Conservation (phyloP, 2,329 filamentous ascomycete species). For the Clarireedia homoeocarpa region DNA sequence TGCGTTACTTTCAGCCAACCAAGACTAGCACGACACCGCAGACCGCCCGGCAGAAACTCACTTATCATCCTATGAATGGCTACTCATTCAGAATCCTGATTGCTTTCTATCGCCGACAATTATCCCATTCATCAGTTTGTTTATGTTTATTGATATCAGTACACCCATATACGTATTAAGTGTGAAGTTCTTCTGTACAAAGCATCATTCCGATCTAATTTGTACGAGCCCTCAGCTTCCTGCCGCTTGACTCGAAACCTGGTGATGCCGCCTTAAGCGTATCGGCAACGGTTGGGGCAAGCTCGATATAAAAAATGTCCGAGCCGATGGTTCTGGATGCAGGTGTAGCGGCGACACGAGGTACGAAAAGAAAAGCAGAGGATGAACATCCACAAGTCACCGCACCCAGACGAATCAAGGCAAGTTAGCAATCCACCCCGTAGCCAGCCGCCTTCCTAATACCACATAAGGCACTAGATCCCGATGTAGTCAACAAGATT, state of each 20-base stretch:
- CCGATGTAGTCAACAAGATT: conserved; percentile 96
- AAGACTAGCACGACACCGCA: too few relatives aligned
- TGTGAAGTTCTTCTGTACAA: background rate
- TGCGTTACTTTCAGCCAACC: too few relatives aligned
- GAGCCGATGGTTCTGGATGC: conserved; percentile 38
- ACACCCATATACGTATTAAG: too few relatives aligned
- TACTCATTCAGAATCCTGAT: too few relatives aligned
- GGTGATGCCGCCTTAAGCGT: background rate
- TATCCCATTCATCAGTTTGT: too few relatives aligned
- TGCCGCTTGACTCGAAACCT: background rate
- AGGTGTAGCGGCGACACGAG: conserved; percentile 20
- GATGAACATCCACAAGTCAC: conserved; percentile 32
- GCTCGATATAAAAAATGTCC: conserved; percentile 14
- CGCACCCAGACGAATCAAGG: conserved; percentile 42
- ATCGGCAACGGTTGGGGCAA: background rate
- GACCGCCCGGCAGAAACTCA: conserved; percentile 6
- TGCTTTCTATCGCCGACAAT: too few relatives aligned
- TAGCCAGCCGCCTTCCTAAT: conserved; percentile 15
- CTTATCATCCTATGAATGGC: background rate
- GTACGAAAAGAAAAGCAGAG: conserved; percentile 42
- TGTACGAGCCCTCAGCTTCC: background rate
- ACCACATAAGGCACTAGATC: conserved; percentile 66
- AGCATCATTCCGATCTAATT: background rate
- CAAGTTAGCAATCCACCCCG: conserved; percentile 17
- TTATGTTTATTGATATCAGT: too few relatives aligned